Percentiles rank a stretch among this genome's conserved stretches.
Conservation (phyloP, 306 rosid genomes). For the Clitoria ternatea region DNA sequence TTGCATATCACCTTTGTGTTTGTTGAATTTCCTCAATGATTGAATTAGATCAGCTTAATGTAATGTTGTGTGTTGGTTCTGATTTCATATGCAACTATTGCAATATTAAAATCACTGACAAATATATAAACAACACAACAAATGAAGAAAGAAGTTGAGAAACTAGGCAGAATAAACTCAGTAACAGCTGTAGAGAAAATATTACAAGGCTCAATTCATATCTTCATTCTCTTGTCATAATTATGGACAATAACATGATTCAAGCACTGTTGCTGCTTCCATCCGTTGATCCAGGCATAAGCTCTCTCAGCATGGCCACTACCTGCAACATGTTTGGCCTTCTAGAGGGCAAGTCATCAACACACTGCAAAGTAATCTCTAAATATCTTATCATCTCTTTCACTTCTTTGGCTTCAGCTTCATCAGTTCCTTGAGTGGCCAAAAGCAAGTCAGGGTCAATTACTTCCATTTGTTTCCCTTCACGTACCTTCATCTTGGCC, state of each 20-base stretch:
- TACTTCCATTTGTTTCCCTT: conserved; percentile 90
- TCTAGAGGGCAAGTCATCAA: conserved; percentile 82
- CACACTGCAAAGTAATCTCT: conserved; percentile 71
- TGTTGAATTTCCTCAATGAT: conserved; percentile 9
- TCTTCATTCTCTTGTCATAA: conserved; percentile 42
- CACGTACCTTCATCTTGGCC: conserved; percentile 83
- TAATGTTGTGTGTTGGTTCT: not conserved
- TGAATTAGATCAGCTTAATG: not conserved
- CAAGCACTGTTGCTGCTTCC: conserved; percentile 87
- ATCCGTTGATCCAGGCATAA: conserved; percentile 64
- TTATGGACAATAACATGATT: conserved; percentile 24
- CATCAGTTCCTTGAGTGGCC: conserved; percentile 63
- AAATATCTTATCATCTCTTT: conserved; percentile 84
- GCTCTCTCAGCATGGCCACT: conserved; percentile 78
- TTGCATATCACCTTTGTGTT: not conserved
- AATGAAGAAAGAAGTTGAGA: conserved; percentile 19
- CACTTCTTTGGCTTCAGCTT: conserved; percentile 81
- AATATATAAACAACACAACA: conserved; percentile 15
- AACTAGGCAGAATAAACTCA: conserved; percentile 40
- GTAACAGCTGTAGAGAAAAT: conserved; percentile 34
- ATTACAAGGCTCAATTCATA: conserved; percentile 37
- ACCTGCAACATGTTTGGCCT: conserved; percentile 97
- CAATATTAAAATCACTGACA: conserved; percentile 13
- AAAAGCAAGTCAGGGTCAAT: conserved; percentile 69
- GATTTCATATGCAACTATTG: conserved; percentile 13